phyloP scores from a whole-genome alignment of 208 protist species.

The Crithidia mellificae region DNA sequence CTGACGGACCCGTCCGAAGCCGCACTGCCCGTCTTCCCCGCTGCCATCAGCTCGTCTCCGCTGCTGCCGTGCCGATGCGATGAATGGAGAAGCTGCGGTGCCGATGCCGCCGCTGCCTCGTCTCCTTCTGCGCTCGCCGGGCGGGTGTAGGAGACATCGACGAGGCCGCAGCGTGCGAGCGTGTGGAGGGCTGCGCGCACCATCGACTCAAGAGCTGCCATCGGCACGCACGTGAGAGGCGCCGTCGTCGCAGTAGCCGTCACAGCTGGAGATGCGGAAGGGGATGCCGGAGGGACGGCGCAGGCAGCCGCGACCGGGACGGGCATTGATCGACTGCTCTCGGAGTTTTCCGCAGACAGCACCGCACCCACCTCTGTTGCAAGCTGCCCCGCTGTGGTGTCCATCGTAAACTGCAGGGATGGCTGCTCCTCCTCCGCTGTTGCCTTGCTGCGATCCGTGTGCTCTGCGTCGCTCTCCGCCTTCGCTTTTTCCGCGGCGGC shows the following conservation, averaged over 20 bases:
- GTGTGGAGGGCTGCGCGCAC: constrained; percentile 18
- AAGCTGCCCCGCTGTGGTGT: no score
- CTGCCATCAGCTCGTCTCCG: neutral
- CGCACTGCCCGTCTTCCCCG: no score
- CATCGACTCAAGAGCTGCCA: constrained; percentile 18
- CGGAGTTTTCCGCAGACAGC: constrained; percentile 11
- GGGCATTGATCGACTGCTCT: constrained; percentile 10
- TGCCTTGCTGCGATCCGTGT: neutral
- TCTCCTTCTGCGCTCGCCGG: neutral
- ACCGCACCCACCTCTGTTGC: no score
- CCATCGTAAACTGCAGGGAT: no score
- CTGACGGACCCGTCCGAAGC: no score
- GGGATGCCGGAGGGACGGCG: neutral
- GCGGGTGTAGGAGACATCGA: constrained; percentile 2
- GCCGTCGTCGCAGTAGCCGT: no score
- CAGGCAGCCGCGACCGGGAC: neutral
- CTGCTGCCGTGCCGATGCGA: neutral
- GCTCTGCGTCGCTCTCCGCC: neutral
- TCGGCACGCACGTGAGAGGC: constrained; percentile 9
- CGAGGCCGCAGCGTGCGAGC: constrained; percentile 28
- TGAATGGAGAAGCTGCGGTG: no score
- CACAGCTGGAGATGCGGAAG: neutral
- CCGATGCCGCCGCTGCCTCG: no score
- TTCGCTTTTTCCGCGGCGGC: neutral
- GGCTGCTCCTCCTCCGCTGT: no score